Evolutionary conservation across 805 yeast species (phyloP).

Genomic region (Cyberlindnera mrakii): DNA sequence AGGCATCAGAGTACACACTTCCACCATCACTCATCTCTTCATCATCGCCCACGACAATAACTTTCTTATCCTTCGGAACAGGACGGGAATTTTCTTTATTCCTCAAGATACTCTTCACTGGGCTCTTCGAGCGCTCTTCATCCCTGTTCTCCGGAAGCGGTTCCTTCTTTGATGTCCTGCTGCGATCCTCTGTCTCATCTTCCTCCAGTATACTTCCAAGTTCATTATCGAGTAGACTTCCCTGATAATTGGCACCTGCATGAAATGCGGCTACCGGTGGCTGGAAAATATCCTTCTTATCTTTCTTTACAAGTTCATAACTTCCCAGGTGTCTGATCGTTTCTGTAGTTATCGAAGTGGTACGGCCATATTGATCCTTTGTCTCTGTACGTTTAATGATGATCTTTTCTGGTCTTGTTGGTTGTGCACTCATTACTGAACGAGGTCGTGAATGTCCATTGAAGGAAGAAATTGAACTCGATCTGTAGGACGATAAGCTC

Average conservation of each 20-base stretch:
- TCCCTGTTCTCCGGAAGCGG: neutral
- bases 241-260: conserved; percentile 17
- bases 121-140: conserved; percentile 4
- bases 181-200: conserved; percentile 6
- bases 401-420: conserved; percentile 14
- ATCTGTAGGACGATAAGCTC: conserved; percentile 7
- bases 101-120: conserved; percentile 13
- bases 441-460: conserved; percentile 4
- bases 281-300: conserved; percentile 29
- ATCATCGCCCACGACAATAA: conserved; percentile 9
- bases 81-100: conserved; percentile 4
- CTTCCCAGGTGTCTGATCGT: conserved; percentile 46
- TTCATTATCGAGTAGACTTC: conserved; percentile 23
- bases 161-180: neutral
- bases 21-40: conserved; percentile 20
- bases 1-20: conserved; percentile 20
- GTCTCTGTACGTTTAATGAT: conserved; percentile 47
- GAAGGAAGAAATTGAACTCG: conserved; percentile 10
- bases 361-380: conserved; percentile 44
- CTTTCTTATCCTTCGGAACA: conserved; percentile 4
- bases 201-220: conserved; percentile 27
- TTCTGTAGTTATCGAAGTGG: conserved; percentile 48
- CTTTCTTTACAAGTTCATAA: conserved; percentile 41
- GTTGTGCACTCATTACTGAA: conserved; percentile 5
- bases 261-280: conserved; percentile 18